Conservation (phyloP, 495 filamentous ascomycete genomes). For the Penicillium subrubescens region DNA sequence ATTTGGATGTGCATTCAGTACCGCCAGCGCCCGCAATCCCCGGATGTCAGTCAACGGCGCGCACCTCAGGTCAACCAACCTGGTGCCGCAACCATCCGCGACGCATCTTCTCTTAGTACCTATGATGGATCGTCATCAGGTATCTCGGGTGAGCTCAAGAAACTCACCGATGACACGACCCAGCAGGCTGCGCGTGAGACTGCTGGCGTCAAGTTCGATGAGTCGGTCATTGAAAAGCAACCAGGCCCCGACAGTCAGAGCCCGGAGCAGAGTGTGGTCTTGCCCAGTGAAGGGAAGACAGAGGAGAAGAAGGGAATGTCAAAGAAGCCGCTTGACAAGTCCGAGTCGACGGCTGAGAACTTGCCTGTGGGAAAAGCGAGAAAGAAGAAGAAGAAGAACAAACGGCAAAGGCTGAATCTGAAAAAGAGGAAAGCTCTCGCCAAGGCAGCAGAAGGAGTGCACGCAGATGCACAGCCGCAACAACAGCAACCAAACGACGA, state of each 20-base stretch:
- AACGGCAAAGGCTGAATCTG: background rate
- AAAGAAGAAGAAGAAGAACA: background rate
- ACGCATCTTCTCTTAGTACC: background rate
- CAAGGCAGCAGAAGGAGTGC: background rate
- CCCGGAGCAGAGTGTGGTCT: background rate
- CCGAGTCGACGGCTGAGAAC: background rate
- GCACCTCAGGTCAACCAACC: background rate
- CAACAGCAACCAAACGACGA: background rate
- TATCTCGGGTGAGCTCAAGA: background rate
- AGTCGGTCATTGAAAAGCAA: background rate
- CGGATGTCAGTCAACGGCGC: background rate
- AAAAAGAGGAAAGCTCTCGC: background rate
- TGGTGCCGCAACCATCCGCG: background rate
- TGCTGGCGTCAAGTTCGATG: background rate
- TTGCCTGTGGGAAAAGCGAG: background rate
- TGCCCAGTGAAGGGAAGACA: background rate
- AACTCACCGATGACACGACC: background rate
- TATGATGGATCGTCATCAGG: background rate
- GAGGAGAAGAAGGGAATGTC: background rate
- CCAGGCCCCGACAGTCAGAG: background rate
- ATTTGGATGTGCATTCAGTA: conserved; percentile 13
- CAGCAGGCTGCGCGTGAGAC: background rate
- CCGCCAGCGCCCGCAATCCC: background rate
- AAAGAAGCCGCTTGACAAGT: background rate
- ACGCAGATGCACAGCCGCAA: background rate